Evolutionary conservation across 495 filamentous ascomycete species (phyloP).

Genomic region (Penicillium coffeae): DNA sequence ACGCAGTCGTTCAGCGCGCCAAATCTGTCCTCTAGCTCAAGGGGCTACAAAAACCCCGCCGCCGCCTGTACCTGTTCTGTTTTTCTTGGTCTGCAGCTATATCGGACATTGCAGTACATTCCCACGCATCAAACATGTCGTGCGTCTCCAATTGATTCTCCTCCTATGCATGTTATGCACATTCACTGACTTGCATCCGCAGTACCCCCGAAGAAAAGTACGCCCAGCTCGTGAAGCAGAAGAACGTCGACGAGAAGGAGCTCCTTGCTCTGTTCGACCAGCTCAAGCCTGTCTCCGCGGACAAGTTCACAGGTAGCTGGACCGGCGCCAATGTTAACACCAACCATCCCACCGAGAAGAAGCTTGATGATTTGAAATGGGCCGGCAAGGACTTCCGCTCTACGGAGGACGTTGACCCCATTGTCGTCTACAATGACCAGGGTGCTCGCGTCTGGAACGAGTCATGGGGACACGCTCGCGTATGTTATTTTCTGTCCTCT

Average conservation of each 20-base stretch:
- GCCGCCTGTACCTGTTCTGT: background rate
- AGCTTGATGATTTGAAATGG: constrained; percentile 17
- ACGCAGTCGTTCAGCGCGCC: background rate
- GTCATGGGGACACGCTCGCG: constrained; percentile 15
- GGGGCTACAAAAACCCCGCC: no score
- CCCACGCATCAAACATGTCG: background rate
- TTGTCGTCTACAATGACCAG: constrained; percentile 18
- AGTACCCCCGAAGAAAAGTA: constrained; percentile 16
- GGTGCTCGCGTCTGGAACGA: constrained; percentile 9
- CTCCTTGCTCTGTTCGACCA: constrained; percentile 13
- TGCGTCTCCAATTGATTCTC: background rate
- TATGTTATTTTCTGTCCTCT: constrained; percentile 1
- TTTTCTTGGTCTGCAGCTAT: background rate
- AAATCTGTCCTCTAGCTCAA: no score
- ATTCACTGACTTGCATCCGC: background rate
- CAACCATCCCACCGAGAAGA: constrained; percentile 18
- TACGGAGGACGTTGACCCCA: constrained; percentile 27
- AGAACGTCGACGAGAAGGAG: constrained; percentile 8
- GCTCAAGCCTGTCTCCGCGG: constrained; percentile 9
- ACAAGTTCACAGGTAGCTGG: constrained; percentile 20
- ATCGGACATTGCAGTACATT: no score
- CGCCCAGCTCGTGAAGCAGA: constrained; percentile 6
- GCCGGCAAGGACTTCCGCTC: constrained; percentile 25
- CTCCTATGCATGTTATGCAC: background rate
- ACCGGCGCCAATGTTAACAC: constrained; percentile 23